Percentiles rank a stretch among this genome's conserved stretches.
Conservation (phyloP, 2,329 filamentous ascomycete genomes). For the Sclerotinia minor region DNA sequence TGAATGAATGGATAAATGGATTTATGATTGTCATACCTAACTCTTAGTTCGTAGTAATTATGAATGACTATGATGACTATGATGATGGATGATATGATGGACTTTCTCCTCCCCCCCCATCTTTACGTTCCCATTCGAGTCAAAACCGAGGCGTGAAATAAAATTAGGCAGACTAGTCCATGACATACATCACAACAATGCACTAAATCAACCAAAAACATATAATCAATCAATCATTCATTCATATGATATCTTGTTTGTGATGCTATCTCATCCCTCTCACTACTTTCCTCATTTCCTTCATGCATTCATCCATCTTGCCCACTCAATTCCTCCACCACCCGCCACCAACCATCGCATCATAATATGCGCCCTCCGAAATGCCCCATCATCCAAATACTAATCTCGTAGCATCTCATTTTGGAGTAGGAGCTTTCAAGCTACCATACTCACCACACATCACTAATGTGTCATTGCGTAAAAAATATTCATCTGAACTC, state of each 20-base stretch:
- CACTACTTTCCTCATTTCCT: not conserved
- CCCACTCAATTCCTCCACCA: not conserved
- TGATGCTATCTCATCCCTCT: conserved; percentile 7
- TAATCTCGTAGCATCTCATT: conserved; percentile 6
- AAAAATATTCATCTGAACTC: conserved; percentile 19
- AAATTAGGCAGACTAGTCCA: too few species aligned
- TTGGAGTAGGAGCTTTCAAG: conserved; percentile 42
- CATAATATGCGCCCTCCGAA: not conserved
- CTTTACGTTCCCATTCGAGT: not conserved
- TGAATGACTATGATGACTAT: too few species aligned
- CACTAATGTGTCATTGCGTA: conserved; percentile 18
- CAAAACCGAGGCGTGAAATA: too few species aligned
- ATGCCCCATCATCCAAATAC: conserved; percentile 15
- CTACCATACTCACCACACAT: conserved; percentile 36
- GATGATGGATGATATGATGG: not conserved
- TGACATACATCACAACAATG: too few species aligned
- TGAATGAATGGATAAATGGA: not conserved
- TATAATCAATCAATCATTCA: conserved; percentile 9
- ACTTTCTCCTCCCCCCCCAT: too few species aligned
- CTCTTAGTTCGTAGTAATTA: too few species aligned
- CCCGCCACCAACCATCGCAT: not conserved
- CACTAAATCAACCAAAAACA: not conserved
- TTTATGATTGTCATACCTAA: not conserved
- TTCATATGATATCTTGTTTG: conserved; percentile 17
- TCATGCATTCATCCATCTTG: not conserved